Base-by-base conservation (phyloP, 106 monocot species). In the Acorus calamus region DNA sequence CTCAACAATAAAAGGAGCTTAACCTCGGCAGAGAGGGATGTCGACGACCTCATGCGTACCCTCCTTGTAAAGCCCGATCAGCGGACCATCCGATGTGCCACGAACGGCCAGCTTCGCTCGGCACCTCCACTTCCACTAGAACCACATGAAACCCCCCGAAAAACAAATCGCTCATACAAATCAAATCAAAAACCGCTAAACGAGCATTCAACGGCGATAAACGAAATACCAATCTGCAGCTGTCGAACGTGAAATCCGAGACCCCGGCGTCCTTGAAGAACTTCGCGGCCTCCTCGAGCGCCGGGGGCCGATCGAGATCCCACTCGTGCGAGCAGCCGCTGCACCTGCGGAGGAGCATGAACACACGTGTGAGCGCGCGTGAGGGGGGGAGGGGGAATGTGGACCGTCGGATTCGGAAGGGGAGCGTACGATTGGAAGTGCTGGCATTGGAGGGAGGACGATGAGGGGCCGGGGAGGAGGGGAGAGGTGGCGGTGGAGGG, bases 21-120 rank as follows among this genome's bases (percentile, higher is more conserved):
- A 55, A 92, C 96, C 96, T 98, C 79, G 91, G 66, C 96, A 98
- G 7, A 67, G 50, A 47, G 96, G 91, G 69, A 98, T 98, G 79
- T 98, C 85, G 3, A 85, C 84, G 46, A 98, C 78, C 62, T 79
- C 71, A 76, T 98, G 96, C 62, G 96, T 88, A 6, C 91, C 91
- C 66, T 98, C 96, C 77, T 92, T 51, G 65, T 92, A 98, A 55
- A 98, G 64, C 4, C 96, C 91, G 42, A 98, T 77, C 61, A 85
- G 68, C 11, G 91, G 96, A 55, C 46, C 81, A 53, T 85, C 67
- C 11, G 87, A 42, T 63, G 82, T 79, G 66, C 96, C 96, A 49
- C 92, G 82, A 49, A 98, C 81, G 46, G 83, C 96, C 52, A 98
- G 76, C 74, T 98, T 98, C 11, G 91, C 96, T 28, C 96, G 76